Conservation (phyloP, 176 grass and related monocot species). For the Carex parvula region DNA sequence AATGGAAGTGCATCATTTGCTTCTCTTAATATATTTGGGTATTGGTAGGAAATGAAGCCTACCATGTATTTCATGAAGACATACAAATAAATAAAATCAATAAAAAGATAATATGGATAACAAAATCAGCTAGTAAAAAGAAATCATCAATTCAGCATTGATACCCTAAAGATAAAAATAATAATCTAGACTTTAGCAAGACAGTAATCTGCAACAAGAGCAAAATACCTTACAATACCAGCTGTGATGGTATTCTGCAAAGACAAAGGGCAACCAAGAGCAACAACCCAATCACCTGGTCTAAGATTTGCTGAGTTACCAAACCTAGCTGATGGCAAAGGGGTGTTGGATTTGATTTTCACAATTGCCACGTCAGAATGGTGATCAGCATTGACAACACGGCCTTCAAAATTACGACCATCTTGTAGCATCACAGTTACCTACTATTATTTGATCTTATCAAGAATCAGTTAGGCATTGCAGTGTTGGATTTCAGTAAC, state of each 20-base stretch:
- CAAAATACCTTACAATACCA: slow-evolving; percentile 83
- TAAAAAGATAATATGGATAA: slow-evolving; percentile 5
- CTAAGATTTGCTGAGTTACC: slow-evolving; percentile 61
- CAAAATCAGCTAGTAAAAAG: slow-evolving; percentile 16
- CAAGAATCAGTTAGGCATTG: not conserved
- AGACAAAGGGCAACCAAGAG: slow-evolving; percentile 67
- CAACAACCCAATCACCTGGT: slow-evolving; percentile 73
- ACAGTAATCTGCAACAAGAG: not conserved
- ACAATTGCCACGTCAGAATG: slow-evolving; percentile 69
- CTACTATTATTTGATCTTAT: slow-evolving; percentile 37
- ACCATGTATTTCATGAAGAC: not conserved
- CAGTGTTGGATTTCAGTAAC: not conserved
- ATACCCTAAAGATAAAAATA: slow-evolving; percentile 3
- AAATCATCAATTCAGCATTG: not conserved
- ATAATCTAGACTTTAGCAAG: not conserved
- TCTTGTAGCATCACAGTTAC: slow-evolving; percentile 88
- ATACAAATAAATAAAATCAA: not conserved
- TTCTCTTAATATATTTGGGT: slow-evolving; percentile 2
- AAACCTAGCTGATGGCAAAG: slow-evolving; percentile 67
- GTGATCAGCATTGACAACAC: slow-evolving; percentile 52
- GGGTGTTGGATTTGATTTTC: slow-evolving; percentile 73
- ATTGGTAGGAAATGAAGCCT: not conserved
- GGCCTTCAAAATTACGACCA: slow-evolving; percentile 61
- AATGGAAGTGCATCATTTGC: not conserved
- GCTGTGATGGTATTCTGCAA: slow-evolving; percentile 90